Evolutionary conservation across 768 basidiomycete species (phyloP), one percentile per base, ranked within the genome.

Genomic region (Galerina marginata): DNA sequence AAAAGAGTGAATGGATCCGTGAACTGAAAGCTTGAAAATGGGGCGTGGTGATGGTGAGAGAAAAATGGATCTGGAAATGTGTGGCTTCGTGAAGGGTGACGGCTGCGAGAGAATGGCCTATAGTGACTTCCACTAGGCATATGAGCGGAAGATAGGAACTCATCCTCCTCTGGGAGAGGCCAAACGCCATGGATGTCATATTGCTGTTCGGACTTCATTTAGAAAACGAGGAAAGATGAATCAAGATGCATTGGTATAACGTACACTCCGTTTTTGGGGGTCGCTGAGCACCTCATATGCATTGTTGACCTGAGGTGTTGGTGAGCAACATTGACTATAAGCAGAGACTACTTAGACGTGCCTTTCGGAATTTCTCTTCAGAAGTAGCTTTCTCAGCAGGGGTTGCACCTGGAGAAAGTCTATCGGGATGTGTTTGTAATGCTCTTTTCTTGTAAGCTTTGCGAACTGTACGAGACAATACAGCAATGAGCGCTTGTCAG

Each of bases 1-100:
- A 93, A 93, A 38, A 93, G 75, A 20, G 81, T 75, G 69, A 92
- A 92, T 2, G 91, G 91, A 69, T 93, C 90, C 2, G 86, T 88
- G 74, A 92, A 91, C 43, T 69, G 72, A 64, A 83, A 84, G 11
- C 67, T 54, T 4, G 71, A 66, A 61, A 77, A 78, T 11, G 64
- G 70, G 36, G 69, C 67, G 46, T 67, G 67, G 54, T 61, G 29
- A 33, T 33, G 70, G 50, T 65, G 68, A 42, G 68, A 65, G 68
- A 78, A 81, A 68, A 83, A 80, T 3, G 82, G 78, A 40, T 80
- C 74, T 26, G 72, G 63, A 72, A 80, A 82, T 44, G 75, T 73
- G 48, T 73, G 67, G 61, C 61, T 67, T 55, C 69, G 71, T 47
- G 71, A 66, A 29, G 65, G 64, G 37, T 54, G 62, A 42, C 61